Conservation (phyloP, 495 filamentous ascomycete species). For the Gamarada debralockiae region DNA sequence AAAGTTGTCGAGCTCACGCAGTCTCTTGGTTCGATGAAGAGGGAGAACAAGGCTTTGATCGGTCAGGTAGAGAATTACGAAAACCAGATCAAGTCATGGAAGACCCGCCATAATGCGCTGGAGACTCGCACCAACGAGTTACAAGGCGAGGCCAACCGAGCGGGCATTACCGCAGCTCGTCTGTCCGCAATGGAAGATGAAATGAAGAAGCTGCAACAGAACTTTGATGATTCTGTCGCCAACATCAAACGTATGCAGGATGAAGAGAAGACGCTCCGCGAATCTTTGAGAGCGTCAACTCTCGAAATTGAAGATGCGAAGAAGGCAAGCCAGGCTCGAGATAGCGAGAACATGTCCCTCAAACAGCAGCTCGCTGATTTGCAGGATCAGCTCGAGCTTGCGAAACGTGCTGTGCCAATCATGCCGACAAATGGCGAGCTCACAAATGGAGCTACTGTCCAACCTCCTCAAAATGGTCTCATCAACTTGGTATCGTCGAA, state of each 20-base stretch:
- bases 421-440: constrained; percentile 64
- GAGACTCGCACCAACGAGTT: constrained; percentile 89
- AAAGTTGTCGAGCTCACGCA: constrained; percentile 99
- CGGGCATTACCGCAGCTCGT: constrained; percentile 87
- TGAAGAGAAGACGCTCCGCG: constrained; percentile 77
- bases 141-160: constrained; percentile 94
- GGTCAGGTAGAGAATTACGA: constrained; percentile 95
- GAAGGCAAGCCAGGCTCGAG: constrained; percentile 62
- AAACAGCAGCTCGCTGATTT: constrained; percentile 84
- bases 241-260: constrained; percentile 93
- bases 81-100: constrained; percentile 90
- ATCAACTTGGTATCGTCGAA: constrained; percentile 97
- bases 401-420: constrained; percentile 61
- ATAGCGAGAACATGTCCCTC: constrained; percentile 78
- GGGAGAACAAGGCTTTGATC: constrained; percentile 84
- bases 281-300: constrained; percentile 69
- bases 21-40: constrained; percentile 83
- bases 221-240: constrained; percentile 76
- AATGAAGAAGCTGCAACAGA: constrained; percentile 85
- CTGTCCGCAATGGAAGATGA: constrained; percentile 87
- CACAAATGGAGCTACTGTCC: constrained; percentile 57
- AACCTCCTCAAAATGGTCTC: constrained; percentile 64
- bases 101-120: constrained; percentile 83
- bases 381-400: constrained; percentile 87
- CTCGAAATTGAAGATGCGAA: constrained; percentile 74